Evolutionary conservation across 129 eudicot genomes (phyloP), one percentile per base, ranked within the genome.

Genomic region (Erigeron canadensis): DNA sequence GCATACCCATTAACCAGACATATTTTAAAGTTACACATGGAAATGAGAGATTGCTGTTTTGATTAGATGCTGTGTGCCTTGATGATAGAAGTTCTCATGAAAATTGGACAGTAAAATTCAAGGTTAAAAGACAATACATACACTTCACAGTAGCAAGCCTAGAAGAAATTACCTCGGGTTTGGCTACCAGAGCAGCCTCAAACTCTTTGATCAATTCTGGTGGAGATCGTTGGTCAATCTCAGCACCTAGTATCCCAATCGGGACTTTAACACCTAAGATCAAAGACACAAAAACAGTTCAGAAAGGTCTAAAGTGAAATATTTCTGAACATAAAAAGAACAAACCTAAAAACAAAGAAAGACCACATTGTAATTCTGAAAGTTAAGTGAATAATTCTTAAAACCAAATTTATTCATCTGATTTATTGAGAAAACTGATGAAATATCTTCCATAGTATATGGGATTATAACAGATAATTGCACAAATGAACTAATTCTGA

Each of bases 211-310:
- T 13, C 6, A 88, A 77, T 69, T 82, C 87, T 10, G 96, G 97
- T 48, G 97, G 97, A 71, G 85, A 86, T 7, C 15, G 18, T 0
- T 70, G 54, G 81, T 91, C 97, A 28, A 59, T 67, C 82, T 88
- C 96, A 58, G 96, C 95, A 64, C 96, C 91, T 38, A 88, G 85
- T 23, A 88, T 44, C 11, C 86, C 79, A 13, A 81, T 70, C 10
- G 98, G 96, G 51, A 83, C 87, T 80, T 91, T 84, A 45, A 91
- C 95, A 13, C 77, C 98, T 91, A 91, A 42, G 75, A 70, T 69
- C 17, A 46, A 16, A 59, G 38, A 9, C 1, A 68, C 59, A 55
- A 11, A 45, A 28, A 58, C 21, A 1, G 34, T 28, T 28, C 34
- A 28, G 34, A 28, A 28, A 28, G 1, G 34, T 28, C 34, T 28